Evolutionary conservation across 176 grass and related monocot species (phyloP).

Genomic region (Oryza longistaminata): DNA sequence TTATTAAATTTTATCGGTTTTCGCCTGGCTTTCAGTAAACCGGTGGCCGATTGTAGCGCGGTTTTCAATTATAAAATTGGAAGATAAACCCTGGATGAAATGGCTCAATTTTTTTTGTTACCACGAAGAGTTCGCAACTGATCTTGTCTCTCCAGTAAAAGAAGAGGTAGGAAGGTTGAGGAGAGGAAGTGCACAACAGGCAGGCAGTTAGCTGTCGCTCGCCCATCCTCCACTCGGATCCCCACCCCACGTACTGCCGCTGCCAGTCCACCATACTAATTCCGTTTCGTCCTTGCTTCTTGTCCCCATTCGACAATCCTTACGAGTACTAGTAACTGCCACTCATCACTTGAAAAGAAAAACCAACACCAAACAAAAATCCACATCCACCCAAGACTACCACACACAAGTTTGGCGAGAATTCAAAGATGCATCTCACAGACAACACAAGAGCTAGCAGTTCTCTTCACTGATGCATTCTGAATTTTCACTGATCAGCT

Average conservation of each 20-base stretch:
- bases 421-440: not conserved
- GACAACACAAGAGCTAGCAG: no score
- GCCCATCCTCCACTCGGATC: constrained; percentile 34
- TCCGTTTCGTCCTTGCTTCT: constrained; percentile 25
- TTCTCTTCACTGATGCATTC: no score
- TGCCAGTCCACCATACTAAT: not conserved
- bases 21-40: no score
- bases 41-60: no score
- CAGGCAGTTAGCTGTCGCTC: constrained; percentile 54
- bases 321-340: not conserved
- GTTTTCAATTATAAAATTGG: no score
- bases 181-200: constrained; percentile 2
- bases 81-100: no score
- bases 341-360: not conserved
- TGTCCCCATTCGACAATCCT: not conserved
- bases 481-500: not conserved
- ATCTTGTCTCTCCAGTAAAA: no score
- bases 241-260: not conserved
- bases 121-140: no score
- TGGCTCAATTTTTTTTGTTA: no score
- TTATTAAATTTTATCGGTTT: no score
- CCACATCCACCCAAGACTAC: not conserved
- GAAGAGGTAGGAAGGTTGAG: not conserved
- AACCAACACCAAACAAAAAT: constrained; percentile 9
- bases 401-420: not conserved